Percentiles rank a stretch among this genome's conserved stretches.
phyloP scores from a whole-genome alignment of 768 basidiomycete species.

The Suillus bovinus region DNA sequence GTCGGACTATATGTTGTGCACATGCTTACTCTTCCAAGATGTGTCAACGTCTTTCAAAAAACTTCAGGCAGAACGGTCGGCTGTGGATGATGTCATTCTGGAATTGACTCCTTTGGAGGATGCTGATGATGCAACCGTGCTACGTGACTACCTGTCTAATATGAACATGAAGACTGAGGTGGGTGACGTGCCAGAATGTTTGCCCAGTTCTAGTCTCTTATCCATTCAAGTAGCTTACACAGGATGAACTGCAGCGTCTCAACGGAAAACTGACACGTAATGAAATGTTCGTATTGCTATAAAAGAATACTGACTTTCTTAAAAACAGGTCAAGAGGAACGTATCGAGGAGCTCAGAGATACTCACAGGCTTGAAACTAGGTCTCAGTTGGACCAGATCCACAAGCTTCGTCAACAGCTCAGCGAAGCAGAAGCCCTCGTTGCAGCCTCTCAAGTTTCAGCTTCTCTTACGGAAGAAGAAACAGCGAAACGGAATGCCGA shows the following conservation, averaged over 20 bases:
- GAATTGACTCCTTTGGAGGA: conserved; percentile 73
- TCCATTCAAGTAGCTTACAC: conserved; percentile 48
- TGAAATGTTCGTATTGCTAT: conserved; percentile 22
- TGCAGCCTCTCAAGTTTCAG: conserved; percentile 51
- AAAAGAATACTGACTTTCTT: conserved; percentile 10
- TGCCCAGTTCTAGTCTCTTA: background rate
- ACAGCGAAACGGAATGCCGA: conserved; percentile 53
- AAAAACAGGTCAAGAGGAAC: conserved; percentile 74
- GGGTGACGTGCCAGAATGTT: conserved; percentile 42
- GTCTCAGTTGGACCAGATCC: conserved; percentile 78
- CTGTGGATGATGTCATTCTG: conserved; percentile 65
- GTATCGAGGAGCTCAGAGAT: conserved; percentile 81
- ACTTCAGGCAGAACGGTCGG: conserved; percentile 69
- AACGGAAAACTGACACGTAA: conserved; percentile 72
- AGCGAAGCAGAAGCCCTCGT: conserved; percentile 71
- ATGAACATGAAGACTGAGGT: conserved; percentile 72
- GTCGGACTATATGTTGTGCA: conserved; percentile 8
- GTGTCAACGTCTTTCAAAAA: conserved; percentile 77
- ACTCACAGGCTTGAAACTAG: conserved; percentile 77
- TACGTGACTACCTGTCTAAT: conserved; percentile 74
- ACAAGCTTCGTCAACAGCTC: conserved; percentile 67
- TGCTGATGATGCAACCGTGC: conserved; percentile 59
- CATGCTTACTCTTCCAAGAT: conserved; percentile 44
- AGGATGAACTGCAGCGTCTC: conserved; percentile 79
- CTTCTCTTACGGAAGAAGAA: conserved; percentile 49